Evolutionary conservation across 192 early-diverging fungal genomes (phyloP).

Genomic region (Backusella parvicylindrica): DNA sequence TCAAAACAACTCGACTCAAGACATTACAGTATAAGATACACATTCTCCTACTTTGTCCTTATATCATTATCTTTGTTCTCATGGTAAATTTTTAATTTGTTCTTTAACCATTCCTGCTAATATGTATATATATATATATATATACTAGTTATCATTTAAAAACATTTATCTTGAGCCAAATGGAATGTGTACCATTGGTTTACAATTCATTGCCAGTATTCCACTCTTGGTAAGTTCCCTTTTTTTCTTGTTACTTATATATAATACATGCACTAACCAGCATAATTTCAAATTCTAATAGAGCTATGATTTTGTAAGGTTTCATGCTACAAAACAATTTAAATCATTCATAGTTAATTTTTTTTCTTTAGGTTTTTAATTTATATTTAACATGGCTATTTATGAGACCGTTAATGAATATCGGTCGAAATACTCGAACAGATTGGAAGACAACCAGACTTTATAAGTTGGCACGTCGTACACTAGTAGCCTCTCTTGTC

Average conservation of each 20-base stretch:
- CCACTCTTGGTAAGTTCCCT: slow-evolving; percentile 32
- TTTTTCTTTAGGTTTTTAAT: slow-evolving; percentile 27
- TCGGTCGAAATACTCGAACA: slow-evolving; percentile 14
- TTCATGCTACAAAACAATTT: not conserved
- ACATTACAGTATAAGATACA: slow-evolving; percentile 30
- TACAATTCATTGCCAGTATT: slow-evolving; percentile 27
- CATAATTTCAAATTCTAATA: not conserved
- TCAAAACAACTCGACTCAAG: slow-evolving; percentile 28
- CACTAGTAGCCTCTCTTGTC: slow-evolving; percentile 41
- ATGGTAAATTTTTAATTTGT: too few relatives aligned
- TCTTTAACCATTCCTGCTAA: too few relatives aligned
- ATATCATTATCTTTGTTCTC: slow-evolving; percentile 34
- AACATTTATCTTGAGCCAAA: slow-evolving; percentile 20
- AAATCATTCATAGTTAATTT: not conserved
- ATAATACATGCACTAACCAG: not conserved
- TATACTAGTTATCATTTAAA: slow-evolving; percentile 21
- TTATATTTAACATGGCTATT: slow-evolving; percentile 37
- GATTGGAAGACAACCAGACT: slow-evolving; percentile 26
- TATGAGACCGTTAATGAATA: slow-evolving; percentile 26
- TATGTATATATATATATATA: too few relatives aligned
- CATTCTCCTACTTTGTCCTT: slow-evolving; percentile 26
- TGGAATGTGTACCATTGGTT: slow-evolving; percentile 32
- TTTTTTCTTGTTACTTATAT: not conserved
- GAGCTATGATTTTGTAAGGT: slow-evolving; percentile 36
- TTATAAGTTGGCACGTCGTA: slow-evolving; percentile 40